Evolutionary conservation across 2,329 filamentous ascomycete genomes (phyloP).

Genomic region (Neofusicoccum laricinum): DNA sequence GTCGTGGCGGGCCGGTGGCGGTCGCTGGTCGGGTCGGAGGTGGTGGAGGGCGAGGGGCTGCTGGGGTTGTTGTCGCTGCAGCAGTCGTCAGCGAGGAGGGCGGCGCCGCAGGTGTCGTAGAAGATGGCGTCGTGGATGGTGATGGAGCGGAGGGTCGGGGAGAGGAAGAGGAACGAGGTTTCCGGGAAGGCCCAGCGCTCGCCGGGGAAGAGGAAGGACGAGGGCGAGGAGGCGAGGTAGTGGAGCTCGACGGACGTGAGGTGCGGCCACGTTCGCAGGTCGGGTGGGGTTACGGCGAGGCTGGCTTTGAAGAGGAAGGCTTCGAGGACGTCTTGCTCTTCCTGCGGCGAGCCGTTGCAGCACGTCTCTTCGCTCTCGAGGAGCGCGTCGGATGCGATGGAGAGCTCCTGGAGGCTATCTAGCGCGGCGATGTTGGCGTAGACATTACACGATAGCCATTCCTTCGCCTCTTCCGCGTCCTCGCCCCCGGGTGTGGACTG

Average conservation of each 20-base stretch:
- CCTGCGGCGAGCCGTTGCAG: neutral
- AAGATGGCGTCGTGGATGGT: neutral
- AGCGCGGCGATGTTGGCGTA: neutral
- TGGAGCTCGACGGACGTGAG: neutral
- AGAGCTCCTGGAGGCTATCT: neutral
- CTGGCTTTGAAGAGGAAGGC: neutral
- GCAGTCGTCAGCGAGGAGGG: neutral
- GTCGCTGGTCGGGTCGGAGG: neutral
- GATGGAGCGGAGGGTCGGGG: neutral
- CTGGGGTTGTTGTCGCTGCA: neutral
- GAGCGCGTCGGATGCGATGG: neutral
- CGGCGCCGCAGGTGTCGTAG: neutral
- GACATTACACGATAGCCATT: neutral
- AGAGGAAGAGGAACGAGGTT: neutral
- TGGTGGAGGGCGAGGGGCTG: neutral
- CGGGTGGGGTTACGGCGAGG: neutral
- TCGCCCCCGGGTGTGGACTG: neutral
- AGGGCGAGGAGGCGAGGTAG: neutral
- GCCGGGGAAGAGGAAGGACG: neutral
- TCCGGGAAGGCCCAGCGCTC: neutral
- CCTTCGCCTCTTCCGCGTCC: neutral
- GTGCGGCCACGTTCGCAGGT: neutral
- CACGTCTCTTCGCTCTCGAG: neutral
- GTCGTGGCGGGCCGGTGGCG: neutral
- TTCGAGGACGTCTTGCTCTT: neutral